Conservation (phyloP, 78 protist genomes). For the Paratrimastix pyriformis region DNA sequence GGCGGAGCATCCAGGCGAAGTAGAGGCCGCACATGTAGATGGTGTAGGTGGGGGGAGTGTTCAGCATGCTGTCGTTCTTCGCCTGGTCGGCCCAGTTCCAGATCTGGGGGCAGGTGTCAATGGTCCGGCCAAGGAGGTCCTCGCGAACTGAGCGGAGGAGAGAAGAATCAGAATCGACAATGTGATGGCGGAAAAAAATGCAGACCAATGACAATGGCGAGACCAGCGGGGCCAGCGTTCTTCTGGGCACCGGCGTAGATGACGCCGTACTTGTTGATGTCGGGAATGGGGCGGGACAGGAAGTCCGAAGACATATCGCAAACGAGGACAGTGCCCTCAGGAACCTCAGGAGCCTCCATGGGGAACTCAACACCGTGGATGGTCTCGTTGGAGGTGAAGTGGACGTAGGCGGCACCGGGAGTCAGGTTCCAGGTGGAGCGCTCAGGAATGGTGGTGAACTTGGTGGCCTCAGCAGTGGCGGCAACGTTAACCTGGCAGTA, state of each 20-base stretch:
- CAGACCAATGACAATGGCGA: constrained; percentile 66
- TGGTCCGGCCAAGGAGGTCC: constrained; percentile 45
- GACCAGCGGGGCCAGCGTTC: constrained; percentile 86
- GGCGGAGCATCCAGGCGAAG: constrained; percentile 57
- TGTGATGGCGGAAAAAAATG: neutral
- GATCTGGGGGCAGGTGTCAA: constrained; percentile 36
- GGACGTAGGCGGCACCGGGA: constrained; percentile 61
- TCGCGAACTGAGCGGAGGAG: constrained; percentile 27
- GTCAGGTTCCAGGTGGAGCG: constrained; percentile 41
- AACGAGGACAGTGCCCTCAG: constrained; percentile 66
- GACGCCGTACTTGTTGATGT: constrained; percentile 76
- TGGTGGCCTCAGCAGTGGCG: constrained; percentile 15
- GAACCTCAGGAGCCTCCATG: constrained; percentile 25
- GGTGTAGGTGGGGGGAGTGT: constrained; percentile 56
- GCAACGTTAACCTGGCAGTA: constrained; percentile 55
- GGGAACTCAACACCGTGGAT: constrained; percentile 68
- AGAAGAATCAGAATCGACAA: neutral
- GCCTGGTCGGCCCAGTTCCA: constrained; percentile 32
- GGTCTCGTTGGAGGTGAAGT: constrained; percentile 88
- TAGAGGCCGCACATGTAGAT: constrained; percentile 73
- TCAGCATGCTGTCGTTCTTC: constrained; percentile 35
- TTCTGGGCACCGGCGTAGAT: constrained; percentile 93
- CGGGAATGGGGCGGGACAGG: constrained; percentile 67
- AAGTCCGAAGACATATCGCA: constrained; percentile 85
- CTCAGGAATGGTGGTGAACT: constrained; percentile 30